Evolutionary conservation across 257 asterid genomes (phyloP).

Genomic region (Verbascum thapsus): DNA sequence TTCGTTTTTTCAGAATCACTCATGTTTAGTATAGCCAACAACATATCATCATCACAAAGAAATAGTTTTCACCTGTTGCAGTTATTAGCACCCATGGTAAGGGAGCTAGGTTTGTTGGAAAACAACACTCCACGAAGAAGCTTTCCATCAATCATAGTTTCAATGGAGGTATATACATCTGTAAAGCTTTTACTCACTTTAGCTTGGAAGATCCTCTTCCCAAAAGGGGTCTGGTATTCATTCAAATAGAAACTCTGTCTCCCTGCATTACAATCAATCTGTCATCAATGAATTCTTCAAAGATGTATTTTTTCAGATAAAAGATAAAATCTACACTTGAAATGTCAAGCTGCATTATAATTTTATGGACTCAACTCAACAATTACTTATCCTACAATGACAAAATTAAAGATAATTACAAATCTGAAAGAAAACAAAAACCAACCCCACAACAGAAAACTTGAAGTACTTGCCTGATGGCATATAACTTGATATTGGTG

Average conservation of each 20-base stretch:
- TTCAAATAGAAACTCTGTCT: slow-evolving; percentile 52
- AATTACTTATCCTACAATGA: not conserved
- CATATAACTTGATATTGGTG: slow-evolving; percentile 62
- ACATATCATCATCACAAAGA: slow-evolving; percentile 20
- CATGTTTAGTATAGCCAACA: slow-evolving; percentile 6
- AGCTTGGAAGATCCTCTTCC: slow-evolving; percentile 82
- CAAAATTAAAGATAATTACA: slow-evolving; percentile 23
- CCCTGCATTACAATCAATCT: slow-evolving; percentile 44
- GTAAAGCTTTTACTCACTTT: slow-evolving; percentile 68
- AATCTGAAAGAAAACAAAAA: not conserved
- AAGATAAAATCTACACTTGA: not conserved
- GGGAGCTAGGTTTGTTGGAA: slow-evolving; percentile 55
- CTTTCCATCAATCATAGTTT: slow-evolving; percentile 85
- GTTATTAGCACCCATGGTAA: slow-evolving; percentile 43
- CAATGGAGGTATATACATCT: slow-evolving; percentile 72
- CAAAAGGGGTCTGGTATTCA: slow-evolving; percentile 54
- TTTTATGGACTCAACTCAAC: not conserved
- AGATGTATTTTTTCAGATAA: not conserved
- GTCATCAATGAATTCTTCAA: slow-evolving; percentile 14
- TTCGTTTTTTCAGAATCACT: not conserved
- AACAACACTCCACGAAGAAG: slow-evolving; percentile 81
- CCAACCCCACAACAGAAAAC: slow-evolving; percentile 13
- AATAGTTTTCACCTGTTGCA: slow-evolving; percentile 47
- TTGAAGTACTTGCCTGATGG: slow-evolving; percentile 62
- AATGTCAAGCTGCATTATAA: slow-evolving; percentile 11